Evolutionary conservation across 2,329 filamentous ascomycete species (phyloP), one percentile per base, ranked within the genome.

Genomic region (Ophiostoma angusticollis): DNA sequence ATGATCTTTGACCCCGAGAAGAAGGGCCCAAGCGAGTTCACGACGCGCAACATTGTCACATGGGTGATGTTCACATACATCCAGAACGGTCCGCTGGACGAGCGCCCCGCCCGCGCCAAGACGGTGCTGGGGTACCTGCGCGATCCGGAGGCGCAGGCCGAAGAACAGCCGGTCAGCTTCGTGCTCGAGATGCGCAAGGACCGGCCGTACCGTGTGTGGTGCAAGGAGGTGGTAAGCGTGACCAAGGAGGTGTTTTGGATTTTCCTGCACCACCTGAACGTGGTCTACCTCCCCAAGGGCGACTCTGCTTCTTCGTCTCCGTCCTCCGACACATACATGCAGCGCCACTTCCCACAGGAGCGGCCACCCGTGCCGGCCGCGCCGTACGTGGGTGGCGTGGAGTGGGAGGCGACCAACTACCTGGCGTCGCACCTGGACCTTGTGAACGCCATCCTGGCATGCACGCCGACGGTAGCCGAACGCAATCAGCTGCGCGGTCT

Each of bases 191-290:
- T 96, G 77, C 80, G 83, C 50, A 78, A 80, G 25, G 75, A 85
- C 35, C 74, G 89, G 0, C 89, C 89, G 1, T 98, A 95, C 58
- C 81, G 85, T 24, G 74, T 93, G 3, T 98, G 89, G 89, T 85
- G 80, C 61, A 91, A 87, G 58, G 91, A 98, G 60, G 77, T 89
- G 14, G 79, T 80, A 43, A 87, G 83, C 51, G 89, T 96, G 34
- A 94, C 87, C 30, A 95, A 95, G 58, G 89, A 98, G 58, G 89
- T 96, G 21, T 98, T 98, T 57, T 98, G 89, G 89, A 96, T 96
- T 55, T 98, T 96, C 63, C 69, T 96, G 39, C 89, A 96, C 59
- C 83, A 93, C 50, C 68, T 93, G 42, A 96, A 96, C 52, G 79
- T 95, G 32, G 72, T 96, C 78, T 29, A 27, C 39, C 3, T 35